Conservation (phyloP, 1,139 yeast species). For the Taphrina flavorubra region DNA sequence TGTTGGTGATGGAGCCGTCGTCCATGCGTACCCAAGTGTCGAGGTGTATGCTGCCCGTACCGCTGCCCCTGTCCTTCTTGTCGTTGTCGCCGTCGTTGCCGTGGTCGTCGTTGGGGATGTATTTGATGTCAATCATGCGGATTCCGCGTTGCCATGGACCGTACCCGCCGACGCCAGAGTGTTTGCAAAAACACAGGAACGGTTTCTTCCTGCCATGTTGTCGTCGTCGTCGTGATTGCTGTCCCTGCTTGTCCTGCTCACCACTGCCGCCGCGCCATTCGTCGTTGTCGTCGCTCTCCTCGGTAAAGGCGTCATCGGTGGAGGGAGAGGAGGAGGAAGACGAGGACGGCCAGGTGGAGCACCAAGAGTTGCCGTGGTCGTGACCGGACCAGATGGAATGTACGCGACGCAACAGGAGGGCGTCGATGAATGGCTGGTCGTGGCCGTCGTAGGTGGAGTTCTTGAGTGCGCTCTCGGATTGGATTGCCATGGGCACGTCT, state of each 20-base stretch:
- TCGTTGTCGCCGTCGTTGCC: too few relatives aligned
- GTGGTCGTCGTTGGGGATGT: background rate
- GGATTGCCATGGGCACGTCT: constrained; percentile 5
- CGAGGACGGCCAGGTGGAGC: background rate
- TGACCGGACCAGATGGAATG: constrained; percentile 20
- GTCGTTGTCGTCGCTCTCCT: background rate
- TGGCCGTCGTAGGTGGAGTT: background rate
- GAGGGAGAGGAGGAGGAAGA: too few relatives aligned
- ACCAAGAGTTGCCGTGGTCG: constrained; percentile 18
- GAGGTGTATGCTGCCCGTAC: background rate
- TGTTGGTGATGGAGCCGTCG: background rate
- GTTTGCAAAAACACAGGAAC: constrained; percentile 14
- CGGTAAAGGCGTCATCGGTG: background rate
- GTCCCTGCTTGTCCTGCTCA: background rate
- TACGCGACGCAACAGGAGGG: background rate
- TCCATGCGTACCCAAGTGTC: constrained; percentile 24
- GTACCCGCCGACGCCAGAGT: constrained; percentile 13
- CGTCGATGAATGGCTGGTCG: constrained; percentile 14
- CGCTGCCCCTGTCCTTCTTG: too few relatives aligned
- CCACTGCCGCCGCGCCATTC: too few relatives aligned
- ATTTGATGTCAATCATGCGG: constrained; percentile 2
- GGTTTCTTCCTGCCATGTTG: background rate
- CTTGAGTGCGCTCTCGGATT: constrained; percentile 5
- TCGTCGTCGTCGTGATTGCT: too few relatives aligned
- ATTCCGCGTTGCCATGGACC: constrained; percentile 21